Base-by-base conservation (phyloP, 192 early-diverging fungal genomes). In the Helicostylum pulchrum region DNA sequence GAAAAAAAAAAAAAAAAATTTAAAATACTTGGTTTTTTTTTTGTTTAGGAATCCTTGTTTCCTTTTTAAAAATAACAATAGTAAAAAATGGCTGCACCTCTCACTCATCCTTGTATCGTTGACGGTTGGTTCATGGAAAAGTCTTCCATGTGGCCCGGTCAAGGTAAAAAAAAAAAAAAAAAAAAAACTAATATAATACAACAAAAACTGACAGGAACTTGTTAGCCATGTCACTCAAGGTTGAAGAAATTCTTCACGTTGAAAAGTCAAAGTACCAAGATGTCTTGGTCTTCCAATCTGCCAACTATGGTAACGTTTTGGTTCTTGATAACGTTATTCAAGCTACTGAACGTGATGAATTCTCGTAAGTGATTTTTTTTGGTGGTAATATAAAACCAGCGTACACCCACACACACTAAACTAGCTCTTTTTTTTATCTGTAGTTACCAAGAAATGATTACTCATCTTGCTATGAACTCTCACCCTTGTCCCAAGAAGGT, bases 361-460 rank as follows among this genome's bases (percentile, higher is more conserved):
- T 97, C 75, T 85, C 94, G 79, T 92, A 85, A 79, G 88, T n/a
- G n/a, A n/a, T n/a, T n/a, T n/a, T n/a, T n/a, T n/a, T n/a, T n/a
- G n/a, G n/a, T n/a, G n/a, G n/a, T n/a, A n/a, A n/a, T 86, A 12
- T 19, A 20, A 30, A n/a, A 8, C 21, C 45, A n/a, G n/a, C n/a
- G n/a, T n/a, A n/a, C n/a, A n/a, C n/a, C n/a, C n/a, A n/a, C n/a
- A n/a, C 34, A 11, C 23, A 47, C 9, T 23, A 36, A 39, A 49
- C 15, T n/a, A n/a, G n/a, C n/a, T n/a, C n/a, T 15, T 17, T 32
- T 26, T 17, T 12, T 19, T 51, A 26, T 58, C 36, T 34, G 42
- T 57, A 89, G 87, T 21, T 98, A 98, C 84, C 97, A 99, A 80
- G 97, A 99, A 81, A 99, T 98, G 96, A 99, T 99, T 81, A 91